Base-by-base conservation (phyloP, 179 eudicot genomes). In the Camellia oleifera region DNA sequence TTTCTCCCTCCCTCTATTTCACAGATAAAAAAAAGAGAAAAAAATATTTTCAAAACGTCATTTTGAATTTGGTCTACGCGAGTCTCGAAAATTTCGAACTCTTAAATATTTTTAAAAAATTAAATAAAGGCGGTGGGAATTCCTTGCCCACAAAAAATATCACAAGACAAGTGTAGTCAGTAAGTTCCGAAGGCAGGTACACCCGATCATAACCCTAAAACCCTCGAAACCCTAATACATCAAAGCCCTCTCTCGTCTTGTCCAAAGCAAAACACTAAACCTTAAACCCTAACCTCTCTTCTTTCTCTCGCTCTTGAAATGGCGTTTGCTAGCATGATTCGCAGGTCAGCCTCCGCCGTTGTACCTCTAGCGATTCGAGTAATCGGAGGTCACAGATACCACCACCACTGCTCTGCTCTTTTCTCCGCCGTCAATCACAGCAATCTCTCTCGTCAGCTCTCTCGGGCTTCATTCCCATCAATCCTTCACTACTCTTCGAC, bases 321-420 rank as follows among this genome's bases (percentile, higher is more conserved):
- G 91, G 87, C 87, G 3, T 82, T 87, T 66, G 58, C 86, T 7
- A 68, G 79, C 70, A 81, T 87, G 63, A 32, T 87, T 1, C 87
- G 85, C 13, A 78, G 84, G 46, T 76, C 88, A 4, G 80, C 83
- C 5, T 60, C 82, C 20, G 76, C 62, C 58, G 81, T 70, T 1
- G 81, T 77, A 1, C 91, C 91, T 42, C 23, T 82, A 10, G 89
- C 86, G 3, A 52, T 80, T 64, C 79, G 79, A 11, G 0, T 77
- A 9, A 44, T 82, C 66, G 84, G 78, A 63, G 58, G 79, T 11
- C 89, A 84, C 67, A 78, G 79, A 44, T 61, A 52, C 42, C 0
- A 11, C 69, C 84, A 78, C 69, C 84, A 78, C 62, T 77, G 53
- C 44, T n/a, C 85, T 74, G 74, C 83, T 77, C 78, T 75, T 0